These are phyloP conservation scores for Aspergillus proliferans DNA, from an alignment of 2,329 filamentous ascomycete species.

Conservation along the genomic window DNA sequence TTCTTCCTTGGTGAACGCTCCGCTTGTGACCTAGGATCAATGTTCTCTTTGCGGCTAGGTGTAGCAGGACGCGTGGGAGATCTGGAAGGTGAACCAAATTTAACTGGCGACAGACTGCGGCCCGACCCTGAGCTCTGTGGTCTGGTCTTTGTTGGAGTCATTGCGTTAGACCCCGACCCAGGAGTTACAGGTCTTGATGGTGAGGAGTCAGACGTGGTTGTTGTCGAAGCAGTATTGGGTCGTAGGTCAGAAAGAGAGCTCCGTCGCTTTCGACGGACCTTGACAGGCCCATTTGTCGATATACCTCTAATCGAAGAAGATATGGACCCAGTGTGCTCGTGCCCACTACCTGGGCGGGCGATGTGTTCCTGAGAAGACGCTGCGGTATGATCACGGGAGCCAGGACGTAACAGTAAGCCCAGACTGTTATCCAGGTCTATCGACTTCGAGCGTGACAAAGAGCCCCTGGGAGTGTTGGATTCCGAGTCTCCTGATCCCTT, in stretches of 20 bases:
- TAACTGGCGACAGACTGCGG: constrained; percentile 27
- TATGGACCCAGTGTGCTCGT: constrained; percentile 39
- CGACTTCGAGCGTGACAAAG: constrained; percentile 65
- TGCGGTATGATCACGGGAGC: constrained; percentile 50
- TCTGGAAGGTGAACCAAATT: constrained; percentile 22
- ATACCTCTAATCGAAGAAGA: constrained; percentile 49
- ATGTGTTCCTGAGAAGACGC: constrained; percentile 44
- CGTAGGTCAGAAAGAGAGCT: constrained; percentile 87
- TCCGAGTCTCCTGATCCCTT: constrained; percentile 57
- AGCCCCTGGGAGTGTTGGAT: constrained; percentile 62
- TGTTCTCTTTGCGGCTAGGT: constrained; percentile 36
- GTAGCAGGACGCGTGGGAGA: constrained; percentile 29
- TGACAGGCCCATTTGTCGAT: constrained; percentile 36
- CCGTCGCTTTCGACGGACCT: constrained; percentile 68
- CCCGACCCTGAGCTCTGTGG: constrained; percentile 23
- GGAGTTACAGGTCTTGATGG: constrained; percentile 32
- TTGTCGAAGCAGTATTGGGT: constrained; percentile 55
- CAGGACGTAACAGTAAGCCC: constrained; percentile 45
- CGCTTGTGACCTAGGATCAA: constrained; percentile 27
- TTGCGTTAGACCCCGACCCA: constrained; percentile 18
- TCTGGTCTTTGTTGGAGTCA: constrained; percentile 24
- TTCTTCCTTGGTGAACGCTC: constrained; percentile 30
- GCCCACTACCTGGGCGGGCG: constrained; percentile 38
- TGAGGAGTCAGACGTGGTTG: constrained; percentile 43
- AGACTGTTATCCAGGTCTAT: constrained; percentile 60